Percentiles rank a stretch among this genome's conserved stretches.
Conservation (phyloP, 75 land plant genomes). For the Picea glauca region DNA sequence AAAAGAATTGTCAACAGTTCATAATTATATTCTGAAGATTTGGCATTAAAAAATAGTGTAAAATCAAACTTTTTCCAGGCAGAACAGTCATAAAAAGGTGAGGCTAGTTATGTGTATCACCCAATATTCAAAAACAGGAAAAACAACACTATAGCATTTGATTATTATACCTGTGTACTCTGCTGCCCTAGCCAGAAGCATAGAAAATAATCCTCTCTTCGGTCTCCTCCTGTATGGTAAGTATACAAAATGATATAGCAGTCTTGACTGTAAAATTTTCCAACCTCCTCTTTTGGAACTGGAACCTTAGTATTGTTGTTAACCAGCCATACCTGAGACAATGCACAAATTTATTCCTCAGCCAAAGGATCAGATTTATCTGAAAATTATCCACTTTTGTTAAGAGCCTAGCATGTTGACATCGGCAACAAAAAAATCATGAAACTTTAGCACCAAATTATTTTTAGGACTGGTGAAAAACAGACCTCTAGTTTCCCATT, state of each 20-base stretch:
- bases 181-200: constrained; percentile 46
- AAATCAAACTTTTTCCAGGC: background rate
- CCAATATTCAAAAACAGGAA: background rate
- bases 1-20: background rate
- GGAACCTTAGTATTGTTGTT: constrained; percentile 23
- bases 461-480: background rate
- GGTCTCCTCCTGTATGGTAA: constrained; percentile 26
- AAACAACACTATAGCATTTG: background rate
- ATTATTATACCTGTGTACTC: constrained; percentile 23
- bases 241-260: constrained; percentile 42
- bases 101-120: background rate
- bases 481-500: constrained; percentile 45
- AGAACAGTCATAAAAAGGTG: background rate
- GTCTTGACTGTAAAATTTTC: constrained; percentile 32
- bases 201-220: constrained; percentile 40
- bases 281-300: constrained; percentile 32
- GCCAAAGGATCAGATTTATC: background rate
- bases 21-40: background rate
- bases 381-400: background rate
- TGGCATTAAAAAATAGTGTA: background rate
- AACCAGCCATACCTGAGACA: constrained; percentile 40
- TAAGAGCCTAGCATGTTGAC: background rate
- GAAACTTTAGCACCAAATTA: background rate
- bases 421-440: background rate
- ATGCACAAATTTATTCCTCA: background rate